Evolutionary conservation across 495 filamentous ascomycete genomes (phyloP).

Genomic region (Aspergillus avenaceus): DNA sequence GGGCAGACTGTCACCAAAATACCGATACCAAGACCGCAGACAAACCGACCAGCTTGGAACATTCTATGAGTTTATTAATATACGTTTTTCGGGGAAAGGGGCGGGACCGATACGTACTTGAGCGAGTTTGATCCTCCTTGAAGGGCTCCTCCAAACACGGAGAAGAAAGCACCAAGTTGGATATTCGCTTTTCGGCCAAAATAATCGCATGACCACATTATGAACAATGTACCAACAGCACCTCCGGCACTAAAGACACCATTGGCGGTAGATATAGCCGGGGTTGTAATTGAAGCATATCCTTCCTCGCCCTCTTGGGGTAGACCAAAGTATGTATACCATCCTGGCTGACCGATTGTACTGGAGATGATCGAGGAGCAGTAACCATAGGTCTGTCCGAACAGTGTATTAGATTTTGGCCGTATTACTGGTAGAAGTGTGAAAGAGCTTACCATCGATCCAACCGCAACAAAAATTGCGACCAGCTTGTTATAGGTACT

Average conservation of each 20-base stretch:
- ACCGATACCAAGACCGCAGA: conserved; percentile 45
- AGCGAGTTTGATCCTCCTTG: conserved; percentile 40
- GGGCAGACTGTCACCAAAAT: conserved; percentile 43
- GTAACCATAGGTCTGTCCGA: conserved; percentile 40
- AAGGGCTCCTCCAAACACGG: conserved; percentile 42
- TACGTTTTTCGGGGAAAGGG: background rate
- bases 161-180: conserved; percentile 38
- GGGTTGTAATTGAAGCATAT: conserved; percentile 43
- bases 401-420: background rate
- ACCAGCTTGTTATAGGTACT: conserved; percentile 34
- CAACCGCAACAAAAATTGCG: conserved; percentile 33
- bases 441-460: conserved; percentile 28
- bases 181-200: conserved; percentile 42
- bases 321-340: conserved; percentile 44
- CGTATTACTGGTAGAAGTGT: background rate
- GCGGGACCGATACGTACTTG: conserved; percentile 13
- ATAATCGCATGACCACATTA: conserved; percentile 40
- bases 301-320: conserved; percentile 34
- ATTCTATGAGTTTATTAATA: conserved; percentile 20
- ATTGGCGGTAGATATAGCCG: conserved; percentile 44
- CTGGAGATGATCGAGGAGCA: conserved; percentile 47
- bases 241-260: conserved; percentile 45
- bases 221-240: conserved; percentile 39
- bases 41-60: conserved; percentile 46
- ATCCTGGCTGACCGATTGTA: conserved; percentile 50